phyloP scores from a whole-genome alignment of 164 flowering plant genomes.

The Cinnamomum chago region DNA sequence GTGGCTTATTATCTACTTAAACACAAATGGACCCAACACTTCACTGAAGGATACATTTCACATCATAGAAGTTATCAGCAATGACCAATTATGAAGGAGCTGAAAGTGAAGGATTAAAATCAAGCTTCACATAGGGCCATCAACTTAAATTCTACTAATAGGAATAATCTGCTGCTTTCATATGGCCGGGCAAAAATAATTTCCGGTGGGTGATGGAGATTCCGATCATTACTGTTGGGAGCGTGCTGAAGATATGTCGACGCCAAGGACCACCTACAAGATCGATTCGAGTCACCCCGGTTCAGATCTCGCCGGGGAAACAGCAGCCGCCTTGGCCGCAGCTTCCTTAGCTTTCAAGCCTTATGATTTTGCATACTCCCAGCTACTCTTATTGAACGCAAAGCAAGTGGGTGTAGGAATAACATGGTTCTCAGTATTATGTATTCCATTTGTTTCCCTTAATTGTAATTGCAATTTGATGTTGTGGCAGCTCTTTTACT shows the following conservation, averaged over 20 bases:
- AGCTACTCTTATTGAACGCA: constrained; percentile 50
- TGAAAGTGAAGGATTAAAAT: no score
- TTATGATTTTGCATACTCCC: constrained; percentile 52
- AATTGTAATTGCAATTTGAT: not conserved
- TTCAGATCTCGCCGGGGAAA: constrained; percentile 78
- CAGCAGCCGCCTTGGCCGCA: constrained; percentile 89
- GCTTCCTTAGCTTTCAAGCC: constrained; percentile 66
- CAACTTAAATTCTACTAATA: not conserved
- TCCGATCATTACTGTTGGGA: constrained; percentile 85
- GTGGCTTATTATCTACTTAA: no score
- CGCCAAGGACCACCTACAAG: constrained; percentile 65
- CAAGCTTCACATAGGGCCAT: no score
- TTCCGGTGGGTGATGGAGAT: constrained; percentile 71
- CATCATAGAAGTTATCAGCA: no score
- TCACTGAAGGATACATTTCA: not conserved
- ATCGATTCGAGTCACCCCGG: constrained; percentile 58
- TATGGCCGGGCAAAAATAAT: no score
- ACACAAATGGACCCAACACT: not conserved
- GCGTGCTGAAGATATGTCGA: constrained; percentile 79
- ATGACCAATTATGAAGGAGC: no score
- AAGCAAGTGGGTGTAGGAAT: constrained; percentile 38
- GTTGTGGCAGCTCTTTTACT: constrained; percentile 64
- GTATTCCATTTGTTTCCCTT: not conserved
- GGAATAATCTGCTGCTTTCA: not conserved
- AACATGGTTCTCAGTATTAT: not conserved